Evolutionary conservation across 345 rosid genomes (phyloP).

Genomic region (Eucalyptus tenuipes): DNA sequence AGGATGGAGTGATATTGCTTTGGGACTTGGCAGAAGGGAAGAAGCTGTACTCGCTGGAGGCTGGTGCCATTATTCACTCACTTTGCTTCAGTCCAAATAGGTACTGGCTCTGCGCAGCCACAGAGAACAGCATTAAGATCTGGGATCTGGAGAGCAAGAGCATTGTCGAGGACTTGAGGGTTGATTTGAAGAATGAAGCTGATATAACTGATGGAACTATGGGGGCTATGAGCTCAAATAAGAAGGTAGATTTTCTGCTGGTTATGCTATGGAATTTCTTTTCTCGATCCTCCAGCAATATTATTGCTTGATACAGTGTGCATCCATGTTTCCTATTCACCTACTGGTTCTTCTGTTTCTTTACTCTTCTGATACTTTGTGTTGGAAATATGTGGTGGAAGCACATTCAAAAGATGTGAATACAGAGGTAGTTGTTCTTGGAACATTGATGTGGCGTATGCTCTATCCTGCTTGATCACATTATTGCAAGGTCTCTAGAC

Average conservation of each 20-base stretch:
- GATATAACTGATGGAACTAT: constrained; percentile 56
- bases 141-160: constrained; percentile 99
- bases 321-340: not conserved
- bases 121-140: constrained; percentile 85
- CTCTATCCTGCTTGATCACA: not conserved
- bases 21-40: constrained; percentile 99
- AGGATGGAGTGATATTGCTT: constrained; percentile 76
- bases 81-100: constrained; percentile 93
- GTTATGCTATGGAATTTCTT: not conserved
- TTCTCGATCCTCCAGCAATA: not conserved
- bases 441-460: not conserved
- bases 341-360: not conserved
- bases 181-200: constrained; percentile 90
- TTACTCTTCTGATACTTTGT: not conserved
- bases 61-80: constrained; percentile 63
- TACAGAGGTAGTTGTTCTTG: not conserved
- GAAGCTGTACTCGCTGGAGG: constrained; percentile 80
- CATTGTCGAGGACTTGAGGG: constrained; percentile 91
- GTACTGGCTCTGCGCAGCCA: constrained; percentile 97
- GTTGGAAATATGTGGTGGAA: not conserved
- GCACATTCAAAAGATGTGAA: not conserved
- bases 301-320: not conserved
- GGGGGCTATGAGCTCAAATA: constrained; percentile 18
- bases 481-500: not conserved
- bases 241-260: constrained; percentile 32